phyloP scores from a whole-genome alignment of 768 basidiomycete genomes.

The Cystobasidium ongulense region DNA sequence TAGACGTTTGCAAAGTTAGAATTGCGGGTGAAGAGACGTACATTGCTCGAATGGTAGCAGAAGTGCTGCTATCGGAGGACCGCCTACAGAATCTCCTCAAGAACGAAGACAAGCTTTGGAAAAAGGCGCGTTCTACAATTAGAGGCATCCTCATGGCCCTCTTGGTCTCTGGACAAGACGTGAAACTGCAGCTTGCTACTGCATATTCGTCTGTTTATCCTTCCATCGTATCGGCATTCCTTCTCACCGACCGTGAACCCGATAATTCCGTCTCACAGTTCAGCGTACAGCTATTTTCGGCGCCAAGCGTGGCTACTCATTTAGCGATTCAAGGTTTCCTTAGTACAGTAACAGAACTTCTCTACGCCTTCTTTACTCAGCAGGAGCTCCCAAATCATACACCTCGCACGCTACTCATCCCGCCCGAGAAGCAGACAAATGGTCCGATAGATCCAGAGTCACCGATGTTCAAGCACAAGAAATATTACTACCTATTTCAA shows the following conservation, averaged over 20 bases:
- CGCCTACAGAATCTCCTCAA: conserved; percentile 35
- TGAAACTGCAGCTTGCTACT: conserved; percentile 31
- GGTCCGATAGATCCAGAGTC: conserved; percentile 66
- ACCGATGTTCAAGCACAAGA: conserved; percentile 83
- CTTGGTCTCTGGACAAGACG: conserved; percentile 33
- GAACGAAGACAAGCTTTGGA: conserved; percentile 45
- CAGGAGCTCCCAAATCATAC: conserved; percentile 53
- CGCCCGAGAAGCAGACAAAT: conserved; percentile 43
- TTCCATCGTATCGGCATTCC: conserved; percentile 77
- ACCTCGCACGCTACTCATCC: conserved; percentile 54
- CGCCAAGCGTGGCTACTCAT: conserved; percentile 71
- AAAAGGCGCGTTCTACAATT: conserved; percentile 42
- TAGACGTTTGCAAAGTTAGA: conserved; percentile 12
- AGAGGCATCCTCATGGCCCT: conserved; percentile 41
- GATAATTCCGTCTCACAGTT: conserved; percentile 93
- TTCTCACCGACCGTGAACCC: conserved; percentile 83
- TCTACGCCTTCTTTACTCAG: conserved; percentile 85
- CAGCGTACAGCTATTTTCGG: conserved; percentile 83
- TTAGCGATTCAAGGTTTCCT: conserved; percentile 68
- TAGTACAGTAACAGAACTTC: conserved; percentile 67
- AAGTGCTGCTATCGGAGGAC: neutral
- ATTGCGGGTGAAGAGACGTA: conserved; percentile 16
- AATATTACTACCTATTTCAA: conserved; percentile 82
- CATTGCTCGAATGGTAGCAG: conserved; percentile 18
- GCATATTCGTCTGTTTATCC: conserved; percentile 56